phyloP scores from a whole-genome alignment of 2,329 filamentous ascomycete species.

The Neurospora sp. region DNA sequence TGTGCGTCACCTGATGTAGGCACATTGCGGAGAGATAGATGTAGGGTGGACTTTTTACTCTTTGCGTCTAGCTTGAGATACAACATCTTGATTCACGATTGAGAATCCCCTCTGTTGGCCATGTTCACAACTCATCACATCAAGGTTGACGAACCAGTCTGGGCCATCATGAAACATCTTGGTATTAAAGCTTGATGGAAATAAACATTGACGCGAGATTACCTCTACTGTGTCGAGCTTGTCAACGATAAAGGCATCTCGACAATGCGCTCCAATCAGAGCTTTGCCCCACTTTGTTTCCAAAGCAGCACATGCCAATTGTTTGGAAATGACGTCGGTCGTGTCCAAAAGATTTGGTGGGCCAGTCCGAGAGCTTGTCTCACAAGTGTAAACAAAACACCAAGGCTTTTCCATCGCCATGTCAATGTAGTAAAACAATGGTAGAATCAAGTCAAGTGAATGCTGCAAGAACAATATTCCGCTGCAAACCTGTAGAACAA shows the following conservation, averaged over 20 bases:
- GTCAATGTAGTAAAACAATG: background rate
- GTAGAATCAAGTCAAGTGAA: too few relatives aligned
- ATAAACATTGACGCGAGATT: background rate
- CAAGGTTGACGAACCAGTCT: background rate
- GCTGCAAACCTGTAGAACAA: background rate
- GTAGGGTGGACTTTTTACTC: background rate
- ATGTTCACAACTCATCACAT: too few relatives aligned
- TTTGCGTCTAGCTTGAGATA: background rate
- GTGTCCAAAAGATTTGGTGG: background rate
- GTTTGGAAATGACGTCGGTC: background rate
- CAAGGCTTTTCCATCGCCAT: background rate
- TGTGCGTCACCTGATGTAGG: background rate
- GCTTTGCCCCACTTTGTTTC: background rate
- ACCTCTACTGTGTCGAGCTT: background rate
- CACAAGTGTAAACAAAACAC: background rate
- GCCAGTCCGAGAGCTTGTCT: background rate
- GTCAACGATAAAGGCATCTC: background rate
- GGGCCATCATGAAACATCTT: background rate
- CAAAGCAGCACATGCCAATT: background rate
- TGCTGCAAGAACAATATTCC: too few relatives aligned
- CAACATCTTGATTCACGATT: background rate
- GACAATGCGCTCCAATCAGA: background rate
- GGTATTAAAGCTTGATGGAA: background rate
- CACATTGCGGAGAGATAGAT: background rate
- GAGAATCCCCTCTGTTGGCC: background rate